Evolutionary conservation across 2,329 filamentous ascomycete species (phyloP), one percentile per base, ranked within the genome.

Genomic region (Corinectria fuckeliana): DNA sequence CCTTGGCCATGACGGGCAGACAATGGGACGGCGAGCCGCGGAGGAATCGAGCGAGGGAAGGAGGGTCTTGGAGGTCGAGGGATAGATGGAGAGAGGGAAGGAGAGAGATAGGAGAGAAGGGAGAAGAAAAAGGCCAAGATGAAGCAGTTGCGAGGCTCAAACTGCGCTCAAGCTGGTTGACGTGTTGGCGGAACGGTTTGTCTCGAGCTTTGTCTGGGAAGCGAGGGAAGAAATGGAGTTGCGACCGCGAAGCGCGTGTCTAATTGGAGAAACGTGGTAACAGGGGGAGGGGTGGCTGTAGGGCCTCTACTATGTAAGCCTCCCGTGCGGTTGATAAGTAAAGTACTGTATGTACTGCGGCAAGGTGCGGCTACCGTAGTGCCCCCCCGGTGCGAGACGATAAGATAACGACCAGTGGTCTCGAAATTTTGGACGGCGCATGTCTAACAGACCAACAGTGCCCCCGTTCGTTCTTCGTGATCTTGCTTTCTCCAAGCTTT

Each of bases 1-100:
- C 71, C 60, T 81, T 76, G 61, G 75, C 72, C 79, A 81, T 82
- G 60, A 14, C 14, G 18, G 23, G 51, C 20, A n/a, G 28, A 50
- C n/a, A 13, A 23, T 28, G 8, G 28, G 26, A 16, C 23, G 20
- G 16, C 9, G 26, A 20, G 38, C 50, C 39, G 25, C 32, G 28
- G 18, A 26, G 23, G 14, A 23, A 32, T 52, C 10, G 23, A 39
- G 34, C 13, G 38, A n/a, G n/a, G 21, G 23, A 18, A 25, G 28
- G 39, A 26, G 45, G 26, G 34, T 16, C 25, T 16, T 18, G 25
- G 14, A 38, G 26, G 34, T 16, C 25, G 10, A 26, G 25, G 14
- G 13, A 36, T 4, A 25, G 39, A 45, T 18, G 23, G 41, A n/a
- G 10, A 21, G 21, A 18, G 16, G 25, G 26, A 48, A 6, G 14